Evolutionary conservation across 129 eudicot species (phyloP).

Genomic region (Saussurea involucrata): DNA sequence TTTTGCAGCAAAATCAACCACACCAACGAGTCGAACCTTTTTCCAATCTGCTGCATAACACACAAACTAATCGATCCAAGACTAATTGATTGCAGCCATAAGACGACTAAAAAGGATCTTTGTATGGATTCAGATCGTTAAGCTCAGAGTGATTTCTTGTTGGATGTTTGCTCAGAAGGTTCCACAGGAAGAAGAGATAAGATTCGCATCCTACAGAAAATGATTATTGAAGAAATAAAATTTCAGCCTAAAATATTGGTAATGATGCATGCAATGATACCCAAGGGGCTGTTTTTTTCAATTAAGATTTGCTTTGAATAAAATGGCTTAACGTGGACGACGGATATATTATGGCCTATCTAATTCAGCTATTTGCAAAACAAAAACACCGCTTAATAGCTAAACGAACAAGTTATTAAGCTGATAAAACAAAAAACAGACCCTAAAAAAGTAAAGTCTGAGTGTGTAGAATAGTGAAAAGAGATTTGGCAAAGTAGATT

Average conservation of each 20-base stretch:
- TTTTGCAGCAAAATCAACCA: neutral
- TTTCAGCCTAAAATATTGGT: neutral
- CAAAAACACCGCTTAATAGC: neutral
- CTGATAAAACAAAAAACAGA: neutral
- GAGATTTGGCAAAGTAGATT: neutral
- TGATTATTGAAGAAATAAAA: neutral
- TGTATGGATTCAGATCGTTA: conserved; percentile 2
- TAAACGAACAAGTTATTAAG: too few relatives aligned
- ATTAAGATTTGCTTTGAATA: neutral
- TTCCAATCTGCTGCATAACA: conserved; percentile 1
- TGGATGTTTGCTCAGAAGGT: conserved; percentile 34
- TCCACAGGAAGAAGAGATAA: conserved; percentile 56
- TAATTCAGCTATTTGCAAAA: neutral
- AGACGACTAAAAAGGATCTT: conserved; percentile 10
- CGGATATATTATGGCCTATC: neutral
- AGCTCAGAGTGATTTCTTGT: conserved; percentile 45
- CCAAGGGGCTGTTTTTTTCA: neutral
- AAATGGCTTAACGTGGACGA: neutral
- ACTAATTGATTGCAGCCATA: neutral
- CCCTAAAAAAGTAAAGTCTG: neutral
- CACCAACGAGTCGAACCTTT: neutral
- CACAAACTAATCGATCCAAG: neutral
- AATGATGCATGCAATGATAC: neutral
- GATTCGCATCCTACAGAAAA: conserved; percentile 53
- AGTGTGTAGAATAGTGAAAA: neutral